Percentiles rank a stretch among this genome's conserved stretches.
These are phyloP conservation scores for Wickerhamomyces alni DNA, from an alignment of 805 yeast species.

Conservation along the genomic window DNA sequence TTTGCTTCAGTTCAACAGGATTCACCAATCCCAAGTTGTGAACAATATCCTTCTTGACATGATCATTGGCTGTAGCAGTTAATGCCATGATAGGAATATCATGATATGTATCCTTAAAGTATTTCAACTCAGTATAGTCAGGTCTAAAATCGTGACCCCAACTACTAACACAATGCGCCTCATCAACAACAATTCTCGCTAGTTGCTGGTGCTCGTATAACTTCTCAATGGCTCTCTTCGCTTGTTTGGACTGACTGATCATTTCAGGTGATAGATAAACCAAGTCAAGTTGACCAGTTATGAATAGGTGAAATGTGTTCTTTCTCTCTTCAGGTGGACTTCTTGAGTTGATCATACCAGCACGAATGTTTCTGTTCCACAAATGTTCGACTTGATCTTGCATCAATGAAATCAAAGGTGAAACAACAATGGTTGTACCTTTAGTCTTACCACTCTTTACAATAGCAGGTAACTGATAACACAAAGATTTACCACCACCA, in stretches of 20 bases:
- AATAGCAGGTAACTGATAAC: constrained; percentile 93
- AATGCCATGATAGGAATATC: constrained; percentile 89
- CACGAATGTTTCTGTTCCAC: constrained; percentile 57
- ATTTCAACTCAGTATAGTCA: constrained; percentile 77
- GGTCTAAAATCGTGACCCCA: constrained; percentile 99
- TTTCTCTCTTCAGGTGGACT: constrained; percentile 58
- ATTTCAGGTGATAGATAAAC: constrained; percentile 93
- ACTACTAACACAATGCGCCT: constrained; percentile 95
- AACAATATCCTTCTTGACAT: constrained; percentile 79
- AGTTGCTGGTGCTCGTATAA: constrained; percentile 50
- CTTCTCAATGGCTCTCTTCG: constrained; percentile 54
- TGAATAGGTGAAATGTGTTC: constrained; percentile 54
- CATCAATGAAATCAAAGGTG: constrained; percentile 94
- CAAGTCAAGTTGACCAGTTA: constrained; percentile 62
- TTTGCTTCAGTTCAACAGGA: constrained; percentile 72
- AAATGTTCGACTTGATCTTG: constrained; percentile 93
- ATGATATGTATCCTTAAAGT: constrained; percentile 69
- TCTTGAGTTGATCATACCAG: constrained; percentile 85
- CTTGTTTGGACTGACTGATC: constrained; percentile 69
- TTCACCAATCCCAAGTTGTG: constrained; percentile 62
- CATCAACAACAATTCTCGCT: constrained; percentile 91
- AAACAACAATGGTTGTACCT: constrained; percentile 88
- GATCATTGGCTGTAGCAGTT: constrained; percentile 94
- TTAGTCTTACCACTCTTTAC: constrained; percentile 64
- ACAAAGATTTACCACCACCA: constrained; percentile 95